phyloP scores from a whole-genome alignment of 2,329 filamentous ascomycete species.

The Orbilia brochopaga region DNA sequence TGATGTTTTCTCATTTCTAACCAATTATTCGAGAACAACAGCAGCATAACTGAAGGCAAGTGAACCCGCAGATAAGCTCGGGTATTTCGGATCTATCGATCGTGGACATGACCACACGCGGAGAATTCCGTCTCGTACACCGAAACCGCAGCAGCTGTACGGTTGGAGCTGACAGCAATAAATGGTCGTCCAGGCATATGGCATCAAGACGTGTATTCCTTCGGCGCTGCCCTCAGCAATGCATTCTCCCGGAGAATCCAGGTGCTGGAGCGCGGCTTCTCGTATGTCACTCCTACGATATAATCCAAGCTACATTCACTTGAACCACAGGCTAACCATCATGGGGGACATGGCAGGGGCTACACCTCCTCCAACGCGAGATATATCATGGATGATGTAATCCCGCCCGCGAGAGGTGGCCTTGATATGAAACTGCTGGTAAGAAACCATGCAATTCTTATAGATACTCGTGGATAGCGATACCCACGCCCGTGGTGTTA shows the following conservation, averaged over 20 bases:
- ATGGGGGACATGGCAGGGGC: constrained; percentile 62
- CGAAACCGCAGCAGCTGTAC: no score
- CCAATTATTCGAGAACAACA: constrained; percentile 11
- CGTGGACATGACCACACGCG: no score
- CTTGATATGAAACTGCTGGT: constrained; percentile 73
- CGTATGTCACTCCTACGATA: constrained; percentile 57
- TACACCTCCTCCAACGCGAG: constrained; percentile 82
- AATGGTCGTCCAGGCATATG: constrained; percentile 26
- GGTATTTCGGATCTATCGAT: no score
- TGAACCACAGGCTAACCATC: constrained; percentile 21
- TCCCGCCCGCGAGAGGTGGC: constrained; percentile 69
- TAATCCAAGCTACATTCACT: constrained; percentile 23
- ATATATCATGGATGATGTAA: constrained; percentile 70
- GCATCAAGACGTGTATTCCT: constrained; percentile 31
- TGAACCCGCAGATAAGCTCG: background rate
- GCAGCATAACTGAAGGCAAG: constrained; percentile 48
- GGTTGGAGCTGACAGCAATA: background rate
- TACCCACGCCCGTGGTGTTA: no score
- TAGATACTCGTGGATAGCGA: constrained; percentile 27
- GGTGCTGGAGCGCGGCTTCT: constrained; percentile 85
- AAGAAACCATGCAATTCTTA: constrained; percentile 54
- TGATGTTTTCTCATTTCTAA: constrained; percentile 20
- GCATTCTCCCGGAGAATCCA: constrained; percentile 72
- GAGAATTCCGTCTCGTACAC: no score
- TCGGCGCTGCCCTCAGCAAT: constrained; percentile 35